Evolutionary conservation across 352 stramenopile genomes (phyloP).

Genomic region (Globisporangium takayamanum): DNA sequence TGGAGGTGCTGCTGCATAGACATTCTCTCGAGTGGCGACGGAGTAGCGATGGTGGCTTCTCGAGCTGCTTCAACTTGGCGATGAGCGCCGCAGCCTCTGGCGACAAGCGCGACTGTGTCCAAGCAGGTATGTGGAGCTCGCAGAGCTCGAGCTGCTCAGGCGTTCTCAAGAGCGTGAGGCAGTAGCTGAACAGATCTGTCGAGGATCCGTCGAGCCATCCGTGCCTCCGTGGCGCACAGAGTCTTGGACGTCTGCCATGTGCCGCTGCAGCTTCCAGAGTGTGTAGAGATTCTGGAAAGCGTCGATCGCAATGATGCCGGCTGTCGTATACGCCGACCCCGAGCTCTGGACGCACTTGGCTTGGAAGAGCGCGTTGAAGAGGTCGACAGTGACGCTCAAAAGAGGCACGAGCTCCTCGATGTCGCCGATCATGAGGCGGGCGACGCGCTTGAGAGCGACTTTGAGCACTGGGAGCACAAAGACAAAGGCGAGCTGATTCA

Average conservation of each 20-base stretch:
- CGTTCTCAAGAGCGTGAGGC: background rate
- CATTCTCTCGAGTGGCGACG: conserved; percentile 12
- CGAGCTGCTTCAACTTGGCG: background rate
- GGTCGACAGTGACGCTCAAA: background rate
- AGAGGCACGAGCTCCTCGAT: conserved; percentile 7
- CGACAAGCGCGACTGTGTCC: background rate
- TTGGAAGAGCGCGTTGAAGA: conserved; percentile 14
- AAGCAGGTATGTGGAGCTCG: background rate
- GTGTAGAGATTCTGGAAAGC: conserved; percentile 4
- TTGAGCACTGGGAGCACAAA: conserved; percentile 10
- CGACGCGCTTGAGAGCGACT: conserved; percentile 1
- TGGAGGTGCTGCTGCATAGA: background rate
- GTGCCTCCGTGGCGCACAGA: too few species aligned
- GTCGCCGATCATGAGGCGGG: background rate
- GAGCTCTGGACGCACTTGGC: conserved; percentile 19
- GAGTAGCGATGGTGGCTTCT: background rate
- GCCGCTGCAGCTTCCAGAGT: background rate
- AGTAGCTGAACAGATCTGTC: background rate
- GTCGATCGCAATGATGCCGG: conserved; percentile 7
- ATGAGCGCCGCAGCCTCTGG: background rate
- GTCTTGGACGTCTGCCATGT: background rate
- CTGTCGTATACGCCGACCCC: conserved; percentile 13
- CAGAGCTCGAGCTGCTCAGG: background rate
- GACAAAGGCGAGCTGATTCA: conserved; percentile 7
- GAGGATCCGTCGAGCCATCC: background rate